A percentile compares a stretch with the other conserved stretches of the same genome.
These are phyloP conservation scores for Cyanidium caldarium DNA, from an alignment of 23 red algal species.

Conservation along the genomic window DNA sequence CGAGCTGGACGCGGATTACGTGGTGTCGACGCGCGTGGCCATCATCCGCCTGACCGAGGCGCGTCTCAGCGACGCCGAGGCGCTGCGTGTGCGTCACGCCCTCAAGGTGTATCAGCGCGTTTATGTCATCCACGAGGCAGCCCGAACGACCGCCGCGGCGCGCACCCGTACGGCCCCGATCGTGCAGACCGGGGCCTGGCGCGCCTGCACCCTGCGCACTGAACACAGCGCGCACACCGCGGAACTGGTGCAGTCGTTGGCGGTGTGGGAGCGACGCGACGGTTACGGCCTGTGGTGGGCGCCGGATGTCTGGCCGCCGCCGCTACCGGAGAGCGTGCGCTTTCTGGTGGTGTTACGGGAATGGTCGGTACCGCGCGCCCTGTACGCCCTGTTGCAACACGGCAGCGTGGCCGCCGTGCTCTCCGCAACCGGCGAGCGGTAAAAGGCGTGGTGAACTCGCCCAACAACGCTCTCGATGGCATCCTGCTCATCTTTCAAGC, in stretches of 20 bases:
- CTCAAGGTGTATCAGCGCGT: background rate
- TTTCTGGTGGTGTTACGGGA: too few relatives aligned
- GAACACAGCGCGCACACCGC: background rate
- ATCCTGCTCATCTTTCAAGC: too few relatives aligned
- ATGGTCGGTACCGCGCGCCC: too few relatives aligned
- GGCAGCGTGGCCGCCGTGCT: too few relatives aligned
- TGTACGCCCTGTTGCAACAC: too few relatives aligned
- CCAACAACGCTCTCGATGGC: too few relatives aligned
- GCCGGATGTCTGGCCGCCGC: background rate
- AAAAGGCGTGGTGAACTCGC: too few relatives aligned
- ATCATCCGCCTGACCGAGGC: background rate
- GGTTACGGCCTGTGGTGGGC: constrained; percentile 1
- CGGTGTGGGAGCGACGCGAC: background rate
- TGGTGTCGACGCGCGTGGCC: background rate
- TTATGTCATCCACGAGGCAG: background rate
- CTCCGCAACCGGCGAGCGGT: too few relatives aligned
- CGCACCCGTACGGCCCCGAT: background rate
- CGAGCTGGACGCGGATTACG: background rate
- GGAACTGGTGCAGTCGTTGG: background rate
- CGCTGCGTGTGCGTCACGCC: background rate
- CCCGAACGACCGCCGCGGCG: background rate
- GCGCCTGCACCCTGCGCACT: background rate
- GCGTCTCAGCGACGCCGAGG: background rate
- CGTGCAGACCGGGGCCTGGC: too few relatives aligned
- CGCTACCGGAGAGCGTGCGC: too few relatives aligned